Evolutionary conservation across 2,329 filamentous ascomycete species (phyloP), one percentile per base, ranked within the genome.

Genomic region (Thelonectria discophora): DNA sequence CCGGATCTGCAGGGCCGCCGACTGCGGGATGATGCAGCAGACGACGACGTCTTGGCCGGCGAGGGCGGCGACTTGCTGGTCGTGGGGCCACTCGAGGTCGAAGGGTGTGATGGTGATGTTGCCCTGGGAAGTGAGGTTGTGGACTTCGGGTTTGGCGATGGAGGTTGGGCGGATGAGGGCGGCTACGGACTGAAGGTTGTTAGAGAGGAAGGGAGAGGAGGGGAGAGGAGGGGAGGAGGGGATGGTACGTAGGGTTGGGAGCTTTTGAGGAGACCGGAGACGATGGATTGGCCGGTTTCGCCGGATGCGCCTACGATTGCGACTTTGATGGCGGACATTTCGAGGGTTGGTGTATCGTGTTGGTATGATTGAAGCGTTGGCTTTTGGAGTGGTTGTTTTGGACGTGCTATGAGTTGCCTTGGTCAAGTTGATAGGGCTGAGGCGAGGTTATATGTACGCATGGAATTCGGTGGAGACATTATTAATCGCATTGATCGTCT

Each of bases 221-320:
- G n/a, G 15, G 11, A 11, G 21, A 21, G 18, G 9, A 18, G 20
- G 20, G 5, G 5, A 30, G 18, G 20, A 6, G 21, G 21, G 21
- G 21, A 24, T 3, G 39, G 40, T 55, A 59, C 56, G 13, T 55
- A 54, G 15, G 27, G 8, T 10, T 34, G 18, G 9, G 7, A 5
- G 21, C 32, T 39, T n/a, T 37, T 18, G n/a, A 57, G 27, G 11
- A 62, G 43, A 10, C 42, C 59, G 13, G 32, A 39, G 30, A 50
- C 32, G 49, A 62, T 57, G 45, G 54, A 58, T 12, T 45, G 24
- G 20, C 54, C 54, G 17, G 49, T 62, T 30, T 49, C 48, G 17
- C 59, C 59, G 24, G 59, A 39, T 15, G 59, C 59, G 27, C 59
- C 59, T n/a, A 46, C 49, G 34, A 62, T 54, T 17, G 45, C 43